phyloP scores from a whole-genome alignment of 768 basidiomycete species.

The Galerina sulciceps region DNA sequence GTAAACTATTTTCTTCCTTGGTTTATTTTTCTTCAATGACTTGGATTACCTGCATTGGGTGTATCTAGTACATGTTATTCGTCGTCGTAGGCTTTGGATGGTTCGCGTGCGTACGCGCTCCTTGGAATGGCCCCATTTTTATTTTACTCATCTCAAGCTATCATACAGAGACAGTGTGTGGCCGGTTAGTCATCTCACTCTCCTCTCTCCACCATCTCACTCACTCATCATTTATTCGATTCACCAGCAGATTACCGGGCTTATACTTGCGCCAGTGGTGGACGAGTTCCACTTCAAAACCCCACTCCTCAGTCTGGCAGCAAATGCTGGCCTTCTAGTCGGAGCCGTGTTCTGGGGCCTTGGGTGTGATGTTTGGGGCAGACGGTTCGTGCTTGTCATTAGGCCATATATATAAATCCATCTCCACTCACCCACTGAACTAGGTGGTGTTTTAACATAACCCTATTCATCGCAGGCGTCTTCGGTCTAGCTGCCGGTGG shows the following conservation, averaged over 20 bases:
- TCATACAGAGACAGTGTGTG: constrained; percentile 65
- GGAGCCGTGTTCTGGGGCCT: constrained; percentile 72
- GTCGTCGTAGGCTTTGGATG: constrained; percentile 75
- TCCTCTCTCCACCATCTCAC: not conserved
- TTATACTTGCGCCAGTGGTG: constrained; percentile 65
- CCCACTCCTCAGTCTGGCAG: constrained; percentile 66
- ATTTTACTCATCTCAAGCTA: not conserved
- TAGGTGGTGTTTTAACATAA: constrained; percentile 70
- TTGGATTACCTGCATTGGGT: no score
- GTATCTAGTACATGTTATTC: constrained; percentile 61
- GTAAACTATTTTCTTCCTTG: no score
- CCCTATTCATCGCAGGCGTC: constrained; percentile 66
- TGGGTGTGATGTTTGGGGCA: constrained; percentile 72
- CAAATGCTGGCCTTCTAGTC: constrained; percentile 69
- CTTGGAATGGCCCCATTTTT: not conserved
- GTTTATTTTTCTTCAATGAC: no score
- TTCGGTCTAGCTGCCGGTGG: constrained; percentile 70
- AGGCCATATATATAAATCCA: constrained; percentile 1
- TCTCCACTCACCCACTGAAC: not conserved
- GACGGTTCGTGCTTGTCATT: constrained; percentile 42
- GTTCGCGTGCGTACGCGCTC: constrained; percentile 68
- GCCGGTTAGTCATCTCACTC: constrained; percentile 51
- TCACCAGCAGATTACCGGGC: constrained; percentile 59
- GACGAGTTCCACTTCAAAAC: constrained; percentile 66
- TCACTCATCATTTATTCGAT: not conserved